phyloP scores from a whole-genome alignment of 2,329 filamentous ascomycete genomes.

The Hypoxylon sp. region DNA sequence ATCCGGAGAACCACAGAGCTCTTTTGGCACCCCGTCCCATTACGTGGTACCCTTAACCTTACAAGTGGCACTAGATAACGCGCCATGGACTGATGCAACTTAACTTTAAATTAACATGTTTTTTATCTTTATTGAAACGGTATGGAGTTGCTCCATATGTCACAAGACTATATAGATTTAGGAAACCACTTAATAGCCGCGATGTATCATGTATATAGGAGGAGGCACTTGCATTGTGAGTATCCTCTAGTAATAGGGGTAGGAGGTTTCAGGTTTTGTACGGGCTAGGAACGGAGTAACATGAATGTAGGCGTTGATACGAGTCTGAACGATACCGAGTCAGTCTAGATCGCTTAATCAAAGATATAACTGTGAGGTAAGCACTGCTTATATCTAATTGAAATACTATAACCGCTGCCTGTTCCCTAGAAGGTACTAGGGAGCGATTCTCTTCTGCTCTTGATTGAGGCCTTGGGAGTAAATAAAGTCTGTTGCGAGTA shows the following conservation, averaged over 20 bases:
- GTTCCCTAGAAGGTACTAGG: not conserved
- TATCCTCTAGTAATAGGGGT: not conserved
- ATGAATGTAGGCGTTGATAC: not conserved
- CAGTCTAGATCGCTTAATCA: not conserved
- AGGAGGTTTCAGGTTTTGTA: no score
- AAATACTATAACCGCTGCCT: not conserved
- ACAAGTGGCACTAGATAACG: not conserved
- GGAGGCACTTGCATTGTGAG: not conserved
- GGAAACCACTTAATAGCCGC: not conserved
- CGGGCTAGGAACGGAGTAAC: no score
- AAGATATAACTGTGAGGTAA: not conserved
- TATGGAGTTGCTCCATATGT: not conserved
- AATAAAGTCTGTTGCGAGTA: not conserved
- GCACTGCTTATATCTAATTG: not conserved
- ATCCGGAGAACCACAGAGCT: no score
- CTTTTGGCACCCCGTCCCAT: no score
- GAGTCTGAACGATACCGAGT: not conserved
- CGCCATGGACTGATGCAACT: no score
- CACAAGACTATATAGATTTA: not conserved
- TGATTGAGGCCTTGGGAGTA: not conserved
- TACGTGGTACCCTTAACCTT: not conserved
- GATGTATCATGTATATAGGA: not conserved
- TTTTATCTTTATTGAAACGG: not conserved
- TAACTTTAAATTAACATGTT: not conserved
- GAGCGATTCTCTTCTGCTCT: not conserved